Base-by-base conservation (phyloP, 768 basidiomycete genomes). In the Boletus vinaceobasis region DNA sequence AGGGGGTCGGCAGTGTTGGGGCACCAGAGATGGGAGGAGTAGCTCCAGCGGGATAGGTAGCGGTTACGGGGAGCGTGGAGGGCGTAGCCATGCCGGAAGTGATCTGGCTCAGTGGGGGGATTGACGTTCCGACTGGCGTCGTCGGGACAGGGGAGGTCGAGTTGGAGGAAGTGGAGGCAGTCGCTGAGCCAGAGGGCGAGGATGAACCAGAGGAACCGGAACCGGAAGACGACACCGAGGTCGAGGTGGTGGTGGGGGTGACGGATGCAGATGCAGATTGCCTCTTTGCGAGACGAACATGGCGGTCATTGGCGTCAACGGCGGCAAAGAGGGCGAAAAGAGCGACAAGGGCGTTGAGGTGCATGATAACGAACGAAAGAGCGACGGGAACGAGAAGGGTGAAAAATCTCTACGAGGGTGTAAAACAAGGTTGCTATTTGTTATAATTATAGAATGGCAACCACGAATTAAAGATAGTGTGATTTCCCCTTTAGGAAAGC, bases 11-110 rank as follows among this genome's bases (percentile, higher is more conserved):
- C 10, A 93, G 73, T 3, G 71, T 55, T 2, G 88, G 87, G 1
- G 82, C 92, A 55, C 87, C 86, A 32, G 80, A 62, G 39, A 87
- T 73, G 1, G 87, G 82, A 3, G 86, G 79, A 1, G 76, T 75
- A 29, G 84, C 80, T 2, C 90, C 90, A 39, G 84, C 69, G 0
- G 79, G 35, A 60, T 73, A 87, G 0, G 84, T 84, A 3, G 80
- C 67, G 4, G 82, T 74, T 17, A 82, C 72, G 1, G 80, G 65
- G 1, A 79, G 74, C 0, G 81, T 76, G 3, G 79, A 57, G 7
- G 76, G 75, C 7, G 79, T 71, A 5, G 86, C 71, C 84, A 87
- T 87, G 50, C 86, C 87, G 35, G 78, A 79, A 1, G 78, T 82
- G 46, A 90, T 82, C 48, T 71, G 73, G 23, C 72, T 77, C 43